phyloP scores from a whole-genome alignment of 1,139 yeast genomes.

The Pichia sp. region DNA sequence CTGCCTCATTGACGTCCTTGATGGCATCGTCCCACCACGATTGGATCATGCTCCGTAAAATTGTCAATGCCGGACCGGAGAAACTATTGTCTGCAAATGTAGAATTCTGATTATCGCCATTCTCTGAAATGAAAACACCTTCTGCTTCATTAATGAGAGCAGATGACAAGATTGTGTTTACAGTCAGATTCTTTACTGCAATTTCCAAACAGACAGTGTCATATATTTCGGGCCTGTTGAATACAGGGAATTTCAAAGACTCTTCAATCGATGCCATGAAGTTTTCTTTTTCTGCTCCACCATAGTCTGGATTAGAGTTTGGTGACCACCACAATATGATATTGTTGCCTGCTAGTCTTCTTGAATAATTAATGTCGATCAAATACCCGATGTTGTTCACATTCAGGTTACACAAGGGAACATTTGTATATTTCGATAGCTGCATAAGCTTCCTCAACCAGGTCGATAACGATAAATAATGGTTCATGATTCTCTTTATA shows the following conservation, averaged over 20 bases:
- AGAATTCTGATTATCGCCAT: constrained; percentile 52
- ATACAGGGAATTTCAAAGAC: constrained; percentile 62
- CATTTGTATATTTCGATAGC: constrained; percentile 66
- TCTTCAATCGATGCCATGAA: constrained; percentile 44
- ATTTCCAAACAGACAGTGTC: constrained; percentile 77
- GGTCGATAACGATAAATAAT: constrained; percentile 67
- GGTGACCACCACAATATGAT: constrained; percentile 94
- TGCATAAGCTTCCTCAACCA: constrained; percentile 69
- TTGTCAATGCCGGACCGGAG: constrained; percentile 68
- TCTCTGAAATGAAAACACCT: constrained; percentile 56
- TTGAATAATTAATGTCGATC: constrained; percentile 83
- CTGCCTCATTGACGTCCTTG: constrained; percentile 67
- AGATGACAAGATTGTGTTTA: constrained; percentile 83
- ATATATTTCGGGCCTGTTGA: constrained; percentile 79
- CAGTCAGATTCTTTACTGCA: constrained; percentile 70
- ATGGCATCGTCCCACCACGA: constrained; percentile 95
- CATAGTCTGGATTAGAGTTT: constrained; percentile 76
- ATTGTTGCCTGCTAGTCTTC: constrained; percentile 61
- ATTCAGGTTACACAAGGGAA: constrained; percentile 83
- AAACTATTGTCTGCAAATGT: constrained; percentile 74
- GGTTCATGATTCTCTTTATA: constrained; percentile 64
- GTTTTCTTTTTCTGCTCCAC: constrained; percentile 71
- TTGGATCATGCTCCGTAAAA: constrained; percentile 71
- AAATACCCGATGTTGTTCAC: constrained; percentile 72
- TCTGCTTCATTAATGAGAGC: constrained; percentile 84